A percentile compares a stretch with the other conserved stretches of the same genome.
phyloP scores from a whole-genome alignment of 441 rosid species.

The Rhodomyrtus psidioides region DNA sequence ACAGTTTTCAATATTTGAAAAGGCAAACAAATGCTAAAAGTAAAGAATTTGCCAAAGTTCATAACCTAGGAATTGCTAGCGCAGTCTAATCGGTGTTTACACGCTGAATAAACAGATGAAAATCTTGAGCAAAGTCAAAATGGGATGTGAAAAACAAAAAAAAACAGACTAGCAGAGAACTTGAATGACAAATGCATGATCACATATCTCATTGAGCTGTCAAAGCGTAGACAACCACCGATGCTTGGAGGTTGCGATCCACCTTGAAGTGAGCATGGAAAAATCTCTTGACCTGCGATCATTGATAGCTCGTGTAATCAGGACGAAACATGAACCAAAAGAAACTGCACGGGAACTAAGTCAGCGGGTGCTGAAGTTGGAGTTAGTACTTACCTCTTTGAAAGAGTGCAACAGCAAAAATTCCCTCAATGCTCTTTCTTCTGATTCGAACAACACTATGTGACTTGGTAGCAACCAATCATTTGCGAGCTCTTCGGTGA shows the following conservation, averaged over 20 bases:
- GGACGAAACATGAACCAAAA: not conserved
- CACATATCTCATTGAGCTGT: not conserved
- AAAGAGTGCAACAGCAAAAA: constrained; percentile 52
- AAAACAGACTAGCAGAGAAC: not conserved
- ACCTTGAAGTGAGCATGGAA: constrained; percentile 91
- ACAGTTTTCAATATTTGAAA: not conserved
- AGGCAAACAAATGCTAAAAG: not conserved
- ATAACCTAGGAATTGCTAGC: not conserved
- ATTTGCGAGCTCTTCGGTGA: constrained; percentile 40
- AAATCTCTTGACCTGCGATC: constrained; percentile 51
- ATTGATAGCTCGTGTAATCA: not conserved
- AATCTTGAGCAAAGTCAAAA: not conserved
- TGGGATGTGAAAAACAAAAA: not conserved
- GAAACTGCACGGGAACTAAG: not conserved
- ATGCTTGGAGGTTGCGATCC: constrained; percentile 76
- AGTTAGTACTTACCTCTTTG: constrained; percentile 38
- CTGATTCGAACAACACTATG: constrained; percentile 54
- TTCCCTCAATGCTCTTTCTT: constrained; percentile 44
- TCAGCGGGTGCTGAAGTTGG: not conserved
- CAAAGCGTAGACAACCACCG: constrained; percentile 49
- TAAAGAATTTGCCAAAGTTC: not conserved
- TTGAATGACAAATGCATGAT: not conserved
- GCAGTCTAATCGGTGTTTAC: not conserved
- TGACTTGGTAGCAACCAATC: constrained; percentile 65
- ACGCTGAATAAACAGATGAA: not conserved